These are phyloP conservation scores for Toxicodendron radicans DNA, from an alignment of 345 rosid species.

Conservation along the genomic window DNA sequence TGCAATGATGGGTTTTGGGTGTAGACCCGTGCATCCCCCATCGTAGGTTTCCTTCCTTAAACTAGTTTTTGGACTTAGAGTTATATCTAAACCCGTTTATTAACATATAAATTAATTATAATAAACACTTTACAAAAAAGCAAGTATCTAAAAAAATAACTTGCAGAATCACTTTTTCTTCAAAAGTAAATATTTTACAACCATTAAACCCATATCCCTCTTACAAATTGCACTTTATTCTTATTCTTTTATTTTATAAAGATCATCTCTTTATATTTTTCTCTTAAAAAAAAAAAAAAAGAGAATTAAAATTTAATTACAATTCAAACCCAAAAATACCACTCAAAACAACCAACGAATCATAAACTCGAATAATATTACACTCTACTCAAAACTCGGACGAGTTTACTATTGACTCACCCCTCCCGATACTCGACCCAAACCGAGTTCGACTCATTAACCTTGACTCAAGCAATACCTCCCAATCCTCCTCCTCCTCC, in stretches of 20 bases:
- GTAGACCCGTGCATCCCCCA: no score
- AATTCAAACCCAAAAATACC: neutral
- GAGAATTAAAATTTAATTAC: no score
- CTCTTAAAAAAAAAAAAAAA: neutral
- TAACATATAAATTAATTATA: no score
- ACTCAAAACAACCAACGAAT: neutral
- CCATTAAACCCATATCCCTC: neutral
- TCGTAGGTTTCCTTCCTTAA: no score
- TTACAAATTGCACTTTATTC: constrained; percentile 6
- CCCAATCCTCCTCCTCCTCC: constrained; percentile 73
- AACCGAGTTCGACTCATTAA: constrained; percentile 29
- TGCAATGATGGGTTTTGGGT: no score
- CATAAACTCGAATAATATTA: neutral
- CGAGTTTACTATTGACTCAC: constrained; percentile 37
- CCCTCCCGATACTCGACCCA: constrained; percentile 28
- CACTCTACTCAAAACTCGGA: constrained; percentile 41
- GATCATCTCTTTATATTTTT: no score
- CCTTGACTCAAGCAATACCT: constrained; percentile 63
- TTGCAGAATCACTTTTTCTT: no score
- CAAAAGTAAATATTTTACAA: no score
- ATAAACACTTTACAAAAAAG: no score
- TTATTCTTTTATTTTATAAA: neutral
- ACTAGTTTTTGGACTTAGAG: no score
- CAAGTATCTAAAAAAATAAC: no score
- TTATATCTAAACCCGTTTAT: no score